A percentile compares a stretch with the other conserved stretches of the same genome.
Evolutionary conservation across 2,329 filamentous ascomycete species (phyloP).

Genomic region (Penicillium sp.): DNA sequence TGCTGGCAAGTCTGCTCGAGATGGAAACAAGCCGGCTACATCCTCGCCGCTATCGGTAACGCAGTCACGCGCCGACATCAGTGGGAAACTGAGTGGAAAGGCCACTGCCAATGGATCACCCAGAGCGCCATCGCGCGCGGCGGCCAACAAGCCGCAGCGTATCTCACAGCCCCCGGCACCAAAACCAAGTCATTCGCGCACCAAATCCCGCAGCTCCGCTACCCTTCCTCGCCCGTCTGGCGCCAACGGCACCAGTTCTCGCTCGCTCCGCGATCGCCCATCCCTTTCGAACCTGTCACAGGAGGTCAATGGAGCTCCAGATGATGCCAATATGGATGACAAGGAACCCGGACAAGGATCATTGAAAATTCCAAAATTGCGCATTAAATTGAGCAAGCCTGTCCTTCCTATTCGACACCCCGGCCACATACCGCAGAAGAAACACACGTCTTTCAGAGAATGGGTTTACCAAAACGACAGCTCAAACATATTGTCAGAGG

Average conservation of each 20-base stretch:
- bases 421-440: slow-evolving; percentile 46
- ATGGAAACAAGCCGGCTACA: slow-evolving; percentile 22
- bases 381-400: slow-evolving; percentile 52
- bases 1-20: slow-evolving; percentile 28
- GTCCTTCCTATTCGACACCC: slow-evolving; percentile 52
- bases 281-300: slow-evolving; percentile 24
- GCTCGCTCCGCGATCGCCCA: slow-evolving; percentile 24
- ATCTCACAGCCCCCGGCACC: slow-evolving; percentile 27
- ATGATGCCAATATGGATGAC: slow-evolving; percentile 12
- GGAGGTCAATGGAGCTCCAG: slow-evolving; percentile 5
- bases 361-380: slow-evolving; percentile 33
- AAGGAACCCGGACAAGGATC: slow-evolving; percentile 20
- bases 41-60: slow-evolving; percentile 33
- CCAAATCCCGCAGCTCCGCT: slow-evolving; percentile 29
- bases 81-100: slow-evolving; percentile 32
- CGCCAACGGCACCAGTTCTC: slow-evolving; percentile 21
- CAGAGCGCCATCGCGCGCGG: slow-evolving; percentile 22
- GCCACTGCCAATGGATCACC: slow-evolving; percentile 31
- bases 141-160: slow-evolving; percentile 18
- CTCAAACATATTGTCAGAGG: slow-evolving; percentile 50
- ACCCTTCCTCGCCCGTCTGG: slow-evolving; percentile 18
- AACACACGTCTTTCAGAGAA: slow-evolving; percentile 57
- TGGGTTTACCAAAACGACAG: slow-evolving; percentile 57
- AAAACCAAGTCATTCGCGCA: slow-evolving; percentile 25
- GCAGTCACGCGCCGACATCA: slow-evolving; percentile 26